Percentiles rank a stretch among this genome's conserved stretches.
These are phyloP conservation scores for Fusarium sp. DNA, from an alignment of 2,329 filamentous ascomycete genomes.

Conservation along the genomic window DNA sequence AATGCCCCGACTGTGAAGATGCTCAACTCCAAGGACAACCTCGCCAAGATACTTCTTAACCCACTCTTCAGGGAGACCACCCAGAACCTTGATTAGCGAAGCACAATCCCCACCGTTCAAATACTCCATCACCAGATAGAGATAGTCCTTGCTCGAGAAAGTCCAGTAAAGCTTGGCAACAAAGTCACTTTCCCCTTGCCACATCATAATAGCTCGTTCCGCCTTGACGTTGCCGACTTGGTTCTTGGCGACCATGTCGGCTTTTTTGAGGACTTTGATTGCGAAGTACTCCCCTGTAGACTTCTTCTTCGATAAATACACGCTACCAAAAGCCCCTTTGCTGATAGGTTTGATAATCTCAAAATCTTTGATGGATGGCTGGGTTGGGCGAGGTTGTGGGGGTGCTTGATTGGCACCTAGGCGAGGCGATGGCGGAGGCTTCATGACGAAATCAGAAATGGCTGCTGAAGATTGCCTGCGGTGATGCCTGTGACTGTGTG, in stretches of 20 bases:
- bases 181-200: slow-evolving; percentile 99
- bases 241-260: slow-evolving; percentile 99
- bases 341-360: slow-evolving; percentile 99
- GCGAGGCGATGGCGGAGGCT: slow-evolving; percentile 84
- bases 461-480: slow-evolving; percentile 92
- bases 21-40: slow-evolving; percentile 95
- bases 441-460: slow-evolving; percentile 75
- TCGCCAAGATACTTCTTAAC: slow-evolving; percentile 97
- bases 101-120: slow-evolving; percentile 97
- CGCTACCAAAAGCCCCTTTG: slow-evolving; percentile 97
- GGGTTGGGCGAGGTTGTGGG: slow-evolving; percentile 86
- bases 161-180: slow-evolving; percentile 99
- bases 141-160: slow-evolving; percentile 98
- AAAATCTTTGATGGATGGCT: slow-evolving; percentile 98
- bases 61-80: slow-evolving; percentile 95
- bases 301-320: slow-evolving; percentile 98
- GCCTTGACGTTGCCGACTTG: slow-evolving; percentile 99
- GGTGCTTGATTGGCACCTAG: slow-evolving; percentile 80
- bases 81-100: slow-evolving; percentile 93
- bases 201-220: slow-evolving; percentile 99
- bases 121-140: slow-evolving; percentile 99
- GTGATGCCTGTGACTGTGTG: slow-evolving; percentile 74
- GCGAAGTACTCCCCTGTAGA: slow-evolving; percentile 98
- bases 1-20: slow-evolving; percentile 92
- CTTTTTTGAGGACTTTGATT: slow-evolving; percentile 98